Evolutionary conservation across 1,139 yeast species (phyloP), one percentile per base, ranked within the genome.

Genomic region (Blastobotrys petasosporus): DNA sequence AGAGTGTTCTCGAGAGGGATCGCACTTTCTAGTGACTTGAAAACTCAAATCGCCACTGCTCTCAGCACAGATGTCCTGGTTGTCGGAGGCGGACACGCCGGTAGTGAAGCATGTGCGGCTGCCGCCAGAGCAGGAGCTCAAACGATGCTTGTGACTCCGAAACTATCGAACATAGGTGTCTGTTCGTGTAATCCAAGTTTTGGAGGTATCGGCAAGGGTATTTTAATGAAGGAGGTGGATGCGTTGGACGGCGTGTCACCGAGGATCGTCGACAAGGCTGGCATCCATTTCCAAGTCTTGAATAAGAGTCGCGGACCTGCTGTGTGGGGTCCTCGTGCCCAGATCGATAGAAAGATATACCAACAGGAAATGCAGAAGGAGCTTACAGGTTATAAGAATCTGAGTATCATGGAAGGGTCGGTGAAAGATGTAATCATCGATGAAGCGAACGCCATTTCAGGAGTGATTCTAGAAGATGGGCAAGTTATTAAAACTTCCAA

Each of bases 141-240:
- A 2, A 86, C 97, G 0, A 68, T 84, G 1, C 70, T 94, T 29
- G 73, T 94, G 2, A 92, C 98, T 0, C 98, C 96, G 1, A 73
- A 71, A 43, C 63, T 79, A 29, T 63, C 73, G 32, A 85, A 87
- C 59, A 80, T 94, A 9, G 99, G 99, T 0, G 85, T 94, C 0
- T 94, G 97, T 29, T 87, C 96, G 1, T 94, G 99, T 63, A 94
- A 94, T 62, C 99, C 99, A 3, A 88, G 88, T 41, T 86, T 88
- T 83, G 99, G 98, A 34, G 99, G 99, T 45, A 94, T 94, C 43
- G 99, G 98, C 1, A 94, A 94, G 60, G 99, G 98, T 15, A 92
- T 96, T 1, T 69, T 94, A 42, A 67, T 94, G 33, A 76, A 88
- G 54, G 99, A 94, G 64, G 87, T 94, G 6, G 99, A 94, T 68